A percentile compares a stretch with the other conserved stretches of the same genome.
phyloP scores from a whole-genome alignment of 2,329 filamentous ascomycete species.

The Ambrosiella cleistominuta region DNA sequence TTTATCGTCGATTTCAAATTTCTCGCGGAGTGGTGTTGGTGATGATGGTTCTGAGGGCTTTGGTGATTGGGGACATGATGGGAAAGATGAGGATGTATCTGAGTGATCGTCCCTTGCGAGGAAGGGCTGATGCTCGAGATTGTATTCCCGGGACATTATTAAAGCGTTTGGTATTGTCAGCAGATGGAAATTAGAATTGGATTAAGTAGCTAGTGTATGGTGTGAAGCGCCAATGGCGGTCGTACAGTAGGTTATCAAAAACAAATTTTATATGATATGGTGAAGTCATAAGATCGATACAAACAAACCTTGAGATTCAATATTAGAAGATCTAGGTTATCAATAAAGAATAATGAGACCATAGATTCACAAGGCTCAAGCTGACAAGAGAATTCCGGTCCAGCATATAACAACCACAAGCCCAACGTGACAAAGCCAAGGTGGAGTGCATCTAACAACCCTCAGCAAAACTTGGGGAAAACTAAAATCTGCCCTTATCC shows the following conservation, averaged over 20 bases:
- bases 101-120: background rate
- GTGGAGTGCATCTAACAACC: background rate
- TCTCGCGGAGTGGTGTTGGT: background rate
- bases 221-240: too few relatives aligned
- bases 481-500: background rate
- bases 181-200: too few relatives aligned
- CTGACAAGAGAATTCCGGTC: background rate
- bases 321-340: background rate
- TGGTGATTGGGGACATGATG: background rate
- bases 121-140: background rate
- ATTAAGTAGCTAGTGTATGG: too few relatives aligned
- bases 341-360: background rate
- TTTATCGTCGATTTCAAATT: background rate
- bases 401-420: background rate
- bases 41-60: background rate
- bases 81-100: background rate
- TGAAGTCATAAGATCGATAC: background rate
- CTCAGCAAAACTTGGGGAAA: background rate
- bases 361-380: background rate
- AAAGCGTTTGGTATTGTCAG: background rate
- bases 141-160: background rate
- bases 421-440: background rate
- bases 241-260: too few relatives aligned
- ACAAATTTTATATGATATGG: too few relatives aligned
- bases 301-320: background rate